These are phyloP conservation scores for Pyrenophora teres DNA, from an alignment of 2,329 filamentous ascomycete species.

Conservation along the genomic window DNA sequence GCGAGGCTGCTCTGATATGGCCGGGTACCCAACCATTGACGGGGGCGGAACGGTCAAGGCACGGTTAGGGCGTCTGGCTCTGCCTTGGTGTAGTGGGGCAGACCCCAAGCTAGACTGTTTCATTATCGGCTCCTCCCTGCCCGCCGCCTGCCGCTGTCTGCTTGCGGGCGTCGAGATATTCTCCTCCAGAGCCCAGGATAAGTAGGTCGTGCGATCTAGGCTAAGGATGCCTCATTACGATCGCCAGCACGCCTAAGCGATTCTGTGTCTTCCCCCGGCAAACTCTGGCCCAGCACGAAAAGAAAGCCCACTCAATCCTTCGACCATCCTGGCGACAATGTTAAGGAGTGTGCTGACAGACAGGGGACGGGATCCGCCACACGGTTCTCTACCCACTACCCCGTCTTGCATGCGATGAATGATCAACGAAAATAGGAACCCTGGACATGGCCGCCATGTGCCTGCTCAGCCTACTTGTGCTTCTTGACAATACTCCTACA, in stretches of 20 bases:
- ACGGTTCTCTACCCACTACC: not conserved
- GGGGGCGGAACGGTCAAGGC: not conserved
- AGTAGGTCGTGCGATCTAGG: not conserved
- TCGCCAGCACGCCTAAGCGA: constrained; percentile 1
- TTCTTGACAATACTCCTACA: constrained; percentile 1
- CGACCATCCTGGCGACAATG: constrained; percentile 3
- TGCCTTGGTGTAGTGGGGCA: constrained; percentile 2
- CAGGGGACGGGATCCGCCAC: constrained; percentile 2
- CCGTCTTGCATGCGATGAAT: constrained; percentile 1
- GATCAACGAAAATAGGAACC: constrained; percentile 4
- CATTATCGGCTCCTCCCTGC: not conserved
- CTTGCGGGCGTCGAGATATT: not conserved
- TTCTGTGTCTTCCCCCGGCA: not conserved
- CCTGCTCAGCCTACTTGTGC: constrained; percentile 2
- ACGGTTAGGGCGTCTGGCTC: constrained; percentile 1
- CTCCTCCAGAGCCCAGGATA: not conserved
- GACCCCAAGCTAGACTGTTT: constrained; percentile 3
- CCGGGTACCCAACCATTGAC: not conserved
- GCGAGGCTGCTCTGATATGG: not conserved
- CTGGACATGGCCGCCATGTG: not conserved
- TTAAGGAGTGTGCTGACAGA: constrained; percentile 1
- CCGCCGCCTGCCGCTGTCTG: not conserved
- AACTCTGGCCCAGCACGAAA: not conserved
- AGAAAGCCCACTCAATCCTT: not conserved
- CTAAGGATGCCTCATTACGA: constrained; percentile 1